These are phyloP conservation scores for Oemleria cerasiformis DNA, from an alignment of 306 rosid genomes.

Conservation along the genomic window DNA sequence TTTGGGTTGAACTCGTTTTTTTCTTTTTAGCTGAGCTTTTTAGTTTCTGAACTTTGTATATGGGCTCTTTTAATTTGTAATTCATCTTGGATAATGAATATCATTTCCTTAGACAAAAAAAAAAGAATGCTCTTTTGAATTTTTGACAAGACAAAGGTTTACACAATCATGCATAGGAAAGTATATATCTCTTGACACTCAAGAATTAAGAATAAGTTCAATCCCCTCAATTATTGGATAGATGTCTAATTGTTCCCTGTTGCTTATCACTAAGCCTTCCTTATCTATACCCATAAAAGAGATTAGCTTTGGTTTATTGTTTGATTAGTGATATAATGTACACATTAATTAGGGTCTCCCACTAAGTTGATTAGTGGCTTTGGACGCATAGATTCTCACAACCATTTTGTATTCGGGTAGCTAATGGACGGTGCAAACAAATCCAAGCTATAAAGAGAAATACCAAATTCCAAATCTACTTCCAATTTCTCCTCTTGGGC, in stretches of 20 bases:
- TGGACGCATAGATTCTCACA: conserved; percentile 27
- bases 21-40: too few species aligned
- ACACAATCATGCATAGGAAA: neutral
- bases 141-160: neutral
- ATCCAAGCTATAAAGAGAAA: conserved; percentile 15
- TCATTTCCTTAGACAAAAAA: too few species aligned
- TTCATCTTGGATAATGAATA: too few species aligned
- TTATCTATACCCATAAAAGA: neutral
- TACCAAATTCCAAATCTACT: conserved; percentile 22
- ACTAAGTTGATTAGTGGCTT: conserved; percentile 33
- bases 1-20: too few species aligned
- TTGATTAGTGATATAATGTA: neutral
- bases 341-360: conserved; percentile 25
- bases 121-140: too few species aligned
- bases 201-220: neutral
- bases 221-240: neutral
- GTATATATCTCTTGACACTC: neutral
- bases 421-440: conserved; percentile 33
- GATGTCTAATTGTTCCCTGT: neutral
- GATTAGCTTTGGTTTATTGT: neutral
- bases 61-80: too few species aligned
- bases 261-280: neutral
- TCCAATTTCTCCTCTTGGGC: conserved; percentile 29
- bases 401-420: neutral
- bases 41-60: too few species aligned